These are phyloP conservation scores for Zygnema cylindricum DNA, from an alignment of 139 green algal species.

Conservation along the genomic window DNA sequence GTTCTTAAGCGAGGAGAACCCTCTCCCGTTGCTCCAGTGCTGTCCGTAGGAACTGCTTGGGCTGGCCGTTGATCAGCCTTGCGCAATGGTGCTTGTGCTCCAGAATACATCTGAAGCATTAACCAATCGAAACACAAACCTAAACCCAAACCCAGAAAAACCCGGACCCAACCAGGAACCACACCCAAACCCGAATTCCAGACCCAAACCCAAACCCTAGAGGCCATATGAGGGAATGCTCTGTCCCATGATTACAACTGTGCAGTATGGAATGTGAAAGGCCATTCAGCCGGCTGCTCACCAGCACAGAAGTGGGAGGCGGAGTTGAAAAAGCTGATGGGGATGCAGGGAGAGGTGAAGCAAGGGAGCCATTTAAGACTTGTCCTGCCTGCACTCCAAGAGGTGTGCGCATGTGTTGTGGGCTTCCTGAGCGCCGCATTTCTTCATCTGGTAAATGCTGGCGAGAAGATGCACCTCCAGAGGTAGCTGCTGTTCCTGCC, in stretches of 20 bases:
- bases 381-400: background rate
- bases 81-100: background rate
- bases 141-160: constrained; percentile 6
- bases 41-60: background rate
- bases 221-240: too few species aligned
- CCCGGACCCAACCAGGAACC: background rate
- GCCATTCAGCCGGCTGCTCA: too few species aligned
- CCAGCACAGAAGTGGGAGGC: constrained; percentile 5
- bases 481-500: background rate
- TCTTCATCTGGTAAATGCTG: background rate
- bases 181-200: too few species aligned
- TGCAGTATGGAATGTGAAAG: too few species aligned
- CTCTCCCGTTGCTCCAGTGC: background rate
- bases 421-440: background rate
- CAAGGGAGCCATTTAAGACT: background rate
- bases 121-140: background rate
- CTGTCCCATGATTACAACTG: too few species aligned
- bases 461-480: background rate
- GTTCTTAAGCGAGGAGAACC: constrained; percentile 3
- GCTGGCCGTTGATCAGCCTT: background rate
- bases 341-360: background rate
- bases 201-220: too few species aligned
- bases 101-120: background rate
- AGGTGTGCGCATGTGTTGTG: background rate
- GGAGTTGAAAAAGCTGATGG: constrained; percentile 9